These are phyloP conservation scores for Chamaecrista fasciculata DNA, from an alignment of 306 rosid genomes.

Conservation along the genomic window DNA sequence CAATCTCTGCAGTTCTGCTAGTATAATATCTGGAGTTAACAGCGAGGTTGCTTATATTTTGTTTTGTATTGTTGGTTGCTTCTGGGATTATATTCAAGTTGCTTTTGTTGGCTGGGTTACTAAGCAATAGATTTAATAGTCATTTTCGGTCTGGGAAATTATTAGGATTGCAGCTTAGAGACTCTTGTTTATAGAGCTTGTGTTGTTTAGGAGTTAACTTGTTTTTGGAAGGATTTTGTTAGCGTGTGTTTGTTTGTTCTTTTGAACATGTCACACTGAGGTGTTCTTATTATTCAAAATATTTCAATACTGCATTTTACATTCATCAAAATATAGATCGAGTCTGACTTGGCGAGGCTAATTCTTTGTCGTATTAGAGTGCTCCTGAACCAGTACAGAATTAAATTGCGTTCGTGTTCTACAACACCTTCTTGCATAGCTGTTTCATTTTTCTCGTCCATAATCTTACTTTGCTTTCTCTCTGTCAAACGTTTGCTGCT, in stretches of 20 bases:
- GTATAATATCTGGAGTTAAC: background rate
- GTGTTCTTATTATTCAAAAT: background rate
- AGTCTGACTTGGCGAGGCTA: no score
- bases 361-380: no score
- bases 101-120: constrained; percentile 11
- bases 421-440: no score
- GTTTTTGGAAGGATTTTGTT: background rate
- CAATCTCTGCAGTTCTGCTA: constrained; percentile 2
- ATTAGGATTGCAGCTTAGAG: background rate
- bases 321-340: background rate
- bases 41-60: background rate
- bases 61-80: background rate
- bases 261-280: background rate
- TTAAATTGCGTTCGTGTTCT: no score
- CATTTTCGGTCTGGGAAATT: constrained; percentile 11
- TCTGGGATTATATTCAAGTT: background rate
- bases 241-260: background rate
- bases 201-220: background rate
- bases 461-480: no score
- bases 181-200: background rate
- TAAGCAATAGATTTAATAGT: constrained; percentile 4
- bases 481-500: background rate
- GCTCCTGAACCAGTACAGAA: no score
- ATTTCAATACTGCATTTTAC: background rate
- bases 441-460: no score